phyloP scores from a whole-genome alignment of 352 stramenopile species.

The Elongisporangium anandrum region DNA sequence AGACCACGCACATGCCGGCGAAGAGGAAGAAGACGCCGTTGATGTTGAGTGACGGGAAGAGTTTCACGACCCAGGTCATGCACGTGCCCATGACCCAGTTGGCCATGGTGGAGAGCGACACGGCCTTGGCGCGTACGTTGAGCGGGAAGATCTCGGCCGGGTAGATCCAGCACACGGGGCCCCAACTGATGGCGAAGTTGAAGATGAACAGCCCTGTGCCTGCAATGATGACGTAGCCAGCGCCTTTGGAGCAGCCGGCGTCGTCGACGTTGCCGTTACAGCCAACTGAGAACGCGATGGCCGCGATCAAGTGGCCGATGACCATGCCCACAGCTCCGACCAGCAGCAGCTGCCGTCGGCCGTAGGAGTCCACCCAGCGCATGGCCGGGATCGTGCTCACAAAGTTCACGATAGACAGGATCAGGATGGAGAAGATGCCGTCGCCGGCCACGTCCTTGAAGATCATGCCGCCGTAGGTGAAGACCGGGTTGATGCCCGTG shows the following conservation, averaged over 20 bases:
- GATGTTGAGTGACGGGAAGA: constrained; percentile 27
- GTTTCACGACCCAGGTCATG: constrained; percentile 29
- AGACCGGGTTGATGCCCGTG: constrained; percentile 26
- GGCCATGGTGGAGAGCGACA: constrained; percentile 36
- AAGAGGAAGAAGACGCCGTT: constrained; percentile 50
- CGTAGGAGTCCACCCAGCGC: constrained; percentile 27
- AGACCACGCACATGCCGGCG: constrained; percentile 24
- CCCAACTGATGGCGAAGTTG: constrained; percentile 35
- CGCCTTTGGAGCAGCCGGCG: constrained; percentile 14
- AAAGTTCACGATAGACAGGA: constrained; percentile 25
- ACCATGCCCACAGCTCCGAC: constrained; percentile 22
- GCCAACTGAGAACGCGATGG: constrained; percentile 17
- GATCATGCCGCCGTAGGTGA: constrained; percentile 30
- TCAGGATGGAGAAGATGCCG: constrained; percentile 18
- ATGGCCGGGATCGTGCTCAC: constrained; percentile 24
- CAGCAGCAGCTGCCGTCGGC: constrained; percentile 21
- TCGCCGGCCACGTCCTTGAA: constrained; percentile 32
- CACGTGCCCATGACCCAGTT: constrained; percentile 29
- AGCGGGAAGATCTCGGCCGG: constrained; percentile 37
- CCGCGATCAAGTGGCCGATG: constrained; percentile 22
- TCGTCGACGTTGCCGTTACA: constrained; percentile 18
- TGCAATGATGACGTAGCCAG: constrained; percentile 28
- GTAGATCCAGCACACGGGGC: constrained; percentile 36
- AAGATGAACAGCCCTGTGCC: constrained; percentile 27
- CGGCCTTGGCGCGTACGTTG: constrained; percentile 29